A percentile compares a stretch with the other conserved stretches of the same genome.
Conservation (phyloP, 768 basidiomycete genomes). For the Phallus indusiatus region DNA sequence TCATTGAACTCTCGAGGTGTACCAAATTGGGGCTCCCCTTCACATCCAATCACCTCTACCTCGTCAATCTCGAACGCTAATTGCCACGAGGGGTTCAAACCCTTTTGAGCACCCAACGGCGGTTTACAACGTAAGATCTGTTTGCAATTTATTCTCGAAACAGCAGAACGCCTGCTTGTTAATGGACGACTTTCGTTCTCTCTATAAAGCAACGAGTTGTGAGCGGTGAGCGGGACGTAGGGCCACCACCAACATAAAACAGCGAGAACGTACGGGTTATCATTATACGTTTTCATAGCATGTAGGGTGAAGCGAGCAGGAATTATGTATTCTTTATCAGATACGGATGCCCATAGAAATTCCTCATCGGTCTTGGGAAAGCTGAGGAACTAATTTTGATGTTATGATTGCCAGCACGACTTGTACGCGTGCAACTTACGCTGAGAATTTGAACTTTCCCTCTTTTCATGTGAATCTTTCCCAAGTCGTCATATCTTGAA, state of each 20-base stretch:
- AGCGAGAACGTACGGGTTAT: background rate
- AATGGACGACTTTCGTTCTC: constrained; percentile 3
- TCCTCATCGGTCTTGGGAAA: constrained; percentile 30
- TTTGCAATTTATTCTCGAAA: background rate
- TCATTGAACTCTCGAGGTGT: constrained; percentile 38
- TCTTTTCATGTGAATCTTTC: constrained; percentile 32
- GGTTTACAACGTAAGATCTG: constrained; percentile 22
- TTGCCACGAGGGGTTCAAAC: constrained; percentile 30
- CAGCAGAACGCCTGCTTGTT: background rate
- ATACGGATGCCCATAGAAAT: constrained; percentile 51
- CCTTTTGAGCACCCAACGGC: constrained; percentile 22
- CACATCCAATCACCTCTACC: constrained; percentile 33
- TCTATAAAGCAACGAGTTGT: background rate
- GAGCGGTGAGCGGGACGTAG: background rate
- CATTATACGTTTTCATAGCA: constrained; percentile 36
- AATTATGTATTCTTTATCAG: constrained; percentile 44
- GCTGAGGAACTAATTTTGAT: constrained; percentile 42
- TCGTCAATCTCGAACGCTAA: constrained; percentile 47
- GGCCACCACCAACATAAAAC: background rate
- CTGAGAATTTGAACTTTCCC: constrained; percentile 53
- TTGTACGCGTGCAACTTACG: constrained; percentile 23
- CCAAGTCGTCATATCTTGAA: constrained; percentile 37
- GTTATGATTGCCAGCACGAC: background rate
- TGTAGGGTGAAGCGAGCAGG: constrained; percentile 46
- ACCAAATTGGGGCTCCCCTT: constrained; percentile 40